Percentiles rank a stretch among this genome's conserved stretches.
Evolutionary conservation across 192 early-diverging fungal species (phyloP).

Genomic region (Spinellus fusiger): DNA sequence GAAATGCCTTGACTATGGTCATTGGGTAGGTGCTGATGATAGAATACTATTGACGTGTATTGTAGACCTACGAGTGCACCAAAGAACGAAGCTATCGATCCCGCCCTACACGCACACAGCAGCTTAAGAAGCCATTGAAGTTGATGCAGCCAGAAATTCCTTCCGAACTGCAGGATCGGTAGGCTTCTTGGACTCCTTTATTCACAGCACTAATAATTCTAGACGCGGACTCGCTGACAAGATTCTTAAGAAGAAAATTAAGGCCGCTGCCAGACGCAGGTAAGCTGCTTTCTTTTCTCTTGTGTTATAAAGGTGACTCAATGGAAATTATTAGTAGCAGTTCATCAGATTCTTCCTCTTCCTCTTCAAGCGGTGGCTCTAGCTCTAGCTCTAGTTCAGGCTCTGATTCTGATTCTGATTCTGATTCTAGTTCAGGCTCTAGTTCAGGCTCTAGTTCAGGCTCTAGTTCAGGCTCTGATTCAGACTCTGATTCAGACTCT

Average conservation of each 20-base stretch:
- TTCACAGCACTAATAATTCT: not conserved
- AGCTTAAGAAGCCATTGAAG: slow-evolving; percentile 50
- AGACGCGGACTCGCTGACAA: slow-evolving; percentile 42
- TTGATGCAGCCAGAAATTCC: slow-evolving; percentile 40
- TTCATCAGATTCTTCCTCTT: not conserved
- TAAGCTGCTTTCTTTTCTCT: not conserved
- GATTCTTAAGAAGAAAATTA: slow-evolving; percentile 38
- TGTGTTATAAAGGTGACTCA: not conserved
- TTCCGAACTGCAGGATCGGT: slow-evolving; percentile 28
- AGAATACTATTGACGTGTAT: not conserved
- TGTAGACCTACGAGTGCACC: slow-evolving; percentile 49
- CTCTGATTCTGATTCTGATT: not conserved
- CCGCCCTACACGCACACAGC: slow-evolving; percentile 54
- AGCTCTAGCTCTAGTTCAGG: not conserved
- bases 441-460: not conserved
- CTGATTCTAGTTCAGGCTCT: not conserved
- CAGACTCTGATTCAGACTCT: not conserved
- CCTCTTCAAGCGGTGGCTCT: not conserved
- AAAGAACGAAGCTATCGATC: slow-evolving; percentile 37
- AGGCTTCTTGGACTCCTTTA: not conserved
- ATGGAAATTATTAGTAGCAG: not conserved
- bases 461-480: not conserved
- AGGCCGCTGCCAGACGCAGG: slow-evolving; percentile 4
- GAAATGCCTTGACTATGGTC: slow-evolving; percentile 52
- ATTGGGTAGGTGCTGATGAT: slow-evolving; percentile 35